These are phyloP conservation scores for Chenopodium album DNA, from an alignment of 148 eudicot genomes.

Conservation along the genomic window DNA sequence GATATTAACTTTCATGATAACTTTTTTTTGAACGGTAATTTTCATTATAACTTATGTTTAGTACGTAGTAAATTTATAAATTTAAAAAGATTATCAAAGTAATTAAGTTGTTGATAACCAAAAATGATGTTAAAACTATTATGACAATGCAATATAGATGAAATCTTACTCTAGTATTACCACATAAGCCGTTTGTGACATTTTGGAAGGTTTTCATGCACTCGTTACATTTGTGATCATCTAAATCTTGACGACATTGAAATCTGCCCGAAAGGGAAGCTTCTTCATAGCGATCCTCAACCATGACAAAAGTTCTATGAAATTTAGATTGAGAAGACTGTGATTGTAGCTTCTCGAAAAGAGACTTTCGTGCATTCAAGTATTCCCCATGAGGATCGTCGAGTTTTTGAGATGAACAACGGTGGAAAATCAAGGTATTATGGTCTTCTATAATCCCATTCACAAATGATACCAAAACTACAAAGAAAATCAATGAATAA, in stretches of 20 bases:
- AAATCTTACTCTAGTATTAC: neutral
- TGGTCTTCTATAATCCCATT: slow-evolving; percentile 13
- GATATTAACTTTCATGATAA: no score
- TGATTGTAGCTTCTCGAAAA: slow-evolving; percentile 26
- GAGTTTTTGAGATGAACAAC: slow-evolving; percentile 21
- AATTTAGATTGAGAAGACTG: slow-evolving; percentile 40
- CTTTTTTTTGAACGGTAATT: no score
- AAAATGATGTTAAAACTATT: no score
- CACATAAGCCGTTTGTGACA: slow-evolving; percentile 14
- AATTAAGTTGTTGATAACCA: no score
- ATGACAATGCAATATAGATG: no score
- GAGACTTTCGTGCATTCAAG: neutral
- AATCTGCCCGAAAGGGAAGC: slow-evolving; percentile 24
- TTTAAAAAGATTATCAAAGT: neutral
- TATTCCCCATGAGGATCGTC: neutral
- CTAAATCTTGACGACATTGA: slow-evolving; percentile 28
- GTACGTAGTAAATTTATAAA: no score
- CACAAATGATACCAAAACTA: neutral
- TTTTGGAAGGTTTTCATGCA: slow-evolving; percentile 19
- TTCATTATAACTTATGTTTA: no score
- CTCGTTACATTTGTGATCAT: slow-evolving; percentile 28
- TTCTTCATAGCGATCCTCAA: neutral
- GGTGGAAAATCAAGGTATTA: slow-evolving; percentile 25
- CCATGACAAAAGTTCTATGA: slow-evolving; percentile 29
- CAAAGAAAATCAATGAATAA: neutral